Base-by-base conservation (phyloP, 352 stramenopile species). In the Pythium rhizo-oryzae region DNA sequence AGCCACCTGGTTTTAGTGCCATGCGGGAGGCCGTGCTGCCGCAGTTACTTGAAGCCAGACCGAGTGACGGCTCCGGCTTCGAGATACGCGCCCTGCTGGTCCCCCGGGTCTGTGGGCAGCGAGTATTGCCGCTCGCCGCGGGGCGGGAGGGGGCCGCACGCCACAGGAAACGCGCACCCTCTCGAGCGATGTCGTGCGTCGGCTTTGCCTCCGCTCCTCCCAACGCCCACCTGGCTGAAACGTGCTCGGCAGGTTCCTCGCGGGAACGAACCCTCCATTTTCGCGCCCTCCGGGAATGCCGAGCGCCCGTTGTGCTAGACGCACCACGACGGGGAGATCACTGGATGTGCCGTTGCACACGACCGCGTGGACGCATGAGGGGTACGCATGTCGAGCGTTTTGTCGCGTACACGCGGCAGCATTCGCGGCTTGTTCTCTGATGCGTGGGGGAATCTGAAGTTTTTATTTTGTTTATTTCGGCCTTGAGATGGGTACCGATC, bases 331-430 rank as follows among this genome's bases (percentile, higher is more conserved):
- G 35, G 35, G 41, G 18, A 24, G 9, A 46, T 46, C 35, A 59
- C 53, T 16, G n/a, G 30, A 8, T 25, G 12, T 47, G 28, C 53
- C 28, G 53, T 59, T 59, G 53, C 53, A 59, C 30, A 59, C 53
- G 53, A 59, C 53, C 15, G 15, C 24, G 30, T 23, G 28, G 11
- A 33, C 19, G 16, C 6, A 30, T 30, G 6, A 15, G 55, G 35
- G 55, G 55, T 61, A 61, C 55, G 55, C 55, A 61, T 37, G 55
- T 35, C 18, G 30, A 44, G 28, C 52, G 52, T 58, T 58, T 58
- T 58, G 18, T 58, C 19, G 19, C 44, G 41, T 47, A 47, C 41
- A 47, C 41, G n/a, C n/a, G 21, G 44, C n/a, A 51, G 44, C 44
- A 51, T 58, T 41, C 52, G 28, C 52, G 25, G 28, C 19, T 58